These are phyloP conservation scores for Nakataea oryzae DNA, from an alignment of 2,329 filamentous ascomycete species.

Conservation along the genomic window DNA sequence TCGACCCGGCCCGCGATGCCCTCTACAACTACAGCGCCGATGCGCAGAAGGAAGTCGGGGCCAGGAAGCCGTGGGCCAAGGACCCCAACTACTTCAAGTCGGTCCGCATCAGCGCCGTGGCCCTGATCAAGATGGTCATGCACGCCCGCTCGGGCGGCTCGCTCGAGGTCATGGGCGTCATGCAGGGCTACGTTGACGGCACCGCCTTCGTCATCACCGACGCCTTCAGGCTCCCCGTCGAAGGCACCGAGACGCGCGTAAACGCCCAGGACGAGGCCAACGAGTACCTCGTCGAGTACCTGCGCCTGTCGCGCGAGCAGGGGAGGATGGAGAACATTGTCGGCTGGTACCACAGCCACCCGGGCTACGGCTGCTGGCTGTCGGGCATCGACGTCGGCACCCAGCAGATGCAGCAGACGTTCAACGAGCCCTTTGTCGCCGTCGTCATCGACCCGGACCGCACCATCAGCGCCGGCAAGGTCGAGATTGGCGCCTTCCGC, in stretches of 20 bases:
- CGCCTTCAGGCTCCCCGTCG: conserved; percentile 85
- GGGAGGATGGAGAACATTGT: conserved; percentile 81
- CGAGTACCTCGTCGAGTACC: conserved; percentile 89
- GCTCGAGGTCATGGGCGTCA: conserved; percentile 94
- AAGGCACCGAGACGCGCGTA: conserved; percentile 96
- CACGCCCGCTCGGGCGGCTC: conserved; percentile 90
- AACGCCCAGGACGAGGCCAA: conserved; percentile 94
- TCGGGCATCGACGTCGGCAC: conserved; percentile 92
- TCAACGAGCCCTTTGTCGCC: conserved; percentile 83
- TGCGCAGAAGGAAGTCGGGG: conserved; percentile 55
- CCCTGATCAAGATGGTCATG: conserved; percentile 98
- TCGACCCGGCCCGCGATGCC: conserved; percentile 80
- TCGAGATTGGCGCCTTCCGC: conserved; percentile 94
- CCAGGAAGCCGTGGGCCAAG: conserved; percentile 61
- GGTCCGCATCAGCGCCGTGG: conserved; percentile 86
- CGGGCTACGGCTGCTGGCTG: conserved; percentile 96
- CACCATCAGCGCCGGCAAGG: conserved; percentile 87
- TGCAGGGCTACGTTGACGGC: conserved; percentile 86
- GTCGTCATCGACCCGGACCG: conserved; percentile 95
- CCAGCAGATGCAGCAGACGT: conserved; percentile 74
- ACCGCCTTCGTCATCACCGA: conserved; percentile 89
- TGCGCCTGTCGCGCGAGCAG: conserved; percentile 65
- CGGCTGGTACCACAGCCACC: conserved; percentile 97
- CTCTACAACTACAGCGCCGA: conserved; percentile 74
- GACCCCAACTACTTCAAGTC: conserved; percentile 86